Evolutionary conservation across 495 filamentous ascomycete species (phyloP), one percentile per base, ranked within the genome.

Genomic region (Aspergillus wentii): DNA sequence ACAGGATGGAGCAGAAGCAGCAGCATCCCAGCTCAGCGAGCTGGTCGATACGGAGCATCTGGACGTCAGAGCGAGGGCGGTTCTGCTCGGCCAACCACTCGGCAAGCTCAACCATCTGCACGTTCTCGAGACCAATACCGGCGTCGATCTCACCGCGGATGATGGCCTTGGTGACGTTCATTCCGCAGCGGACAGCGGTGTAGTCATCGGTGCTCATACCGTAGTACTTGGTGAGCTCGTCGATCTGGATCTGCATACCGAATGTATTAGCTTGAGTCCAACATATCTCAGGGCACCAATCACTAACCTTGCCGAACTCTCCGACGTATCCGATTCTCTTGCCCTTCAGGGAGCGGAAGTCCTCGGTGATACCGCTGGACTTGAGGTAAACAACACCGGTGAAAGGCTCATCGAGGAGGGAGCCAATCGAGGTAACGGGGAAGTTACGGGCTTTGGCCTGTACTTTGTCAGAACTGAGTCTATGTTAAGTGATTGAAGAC

Each of bases 1-100:
- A 85, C 28, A 85, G 67, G 53, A 84, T 82, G 1, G 76, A 78
- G 64, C 79, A 83, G 72, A 83, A 84, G 68, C 80, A 85, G 74
- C 81, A 84, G 65, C 81, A 84, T 38, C 81, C 80, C 19, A 83
- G 61, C 54, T 82, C 77, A 40, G 80, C 80, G 29, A 85, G 77
- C 62, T 84, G 70, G 62, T 83, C 80, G 53, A 85, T 84, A 52
- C 80, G 78, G 15, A 84, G 72, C 79, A 84, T 85, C 59, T 83
- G 77, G 4, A 85, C 80, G 50, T 78, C 80, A 29, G 59, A 63
- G 50, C 69, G 73, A 33, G 75, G 71, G 3, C 79, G 79, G 48
- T 68, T 68, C 44, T 82, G 79, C 13, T 61, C 26, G 13, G 67
- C 70, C 17, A 83, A 71, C 80, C 80, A 83, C 42, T 83, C 79